Evolutionary conservation across 257 asterid genomes (phyloP), one percentile per base, ranked within the genome.

Genomic region (Solanum gandarillasii): DNA sequence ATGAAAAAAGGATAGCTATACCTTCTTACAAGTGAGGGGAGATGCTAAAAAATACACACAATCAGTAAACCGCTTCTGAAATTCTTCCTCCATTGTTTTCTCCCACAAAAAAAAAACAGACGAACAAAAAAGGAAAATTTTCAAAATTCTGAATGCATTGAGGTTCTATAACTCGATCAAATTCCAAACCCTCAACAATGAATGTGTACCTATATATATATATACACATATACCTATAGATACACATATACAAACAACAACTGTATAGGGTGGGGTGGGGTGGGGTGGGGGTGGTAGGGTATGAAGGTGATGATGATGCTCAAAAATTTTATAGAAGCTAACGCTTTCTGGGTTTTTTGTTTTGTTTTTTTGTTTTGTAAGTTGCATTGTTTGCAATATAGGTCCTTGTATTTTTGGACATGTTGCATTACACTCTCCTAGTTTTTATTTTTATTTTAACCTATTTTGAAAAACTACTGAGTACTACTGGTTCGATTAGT

Each of bases 11-110:
- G 23, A 5, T 14, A 46, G 16, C n/a, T 21, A 35, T 7, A 95
- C 99, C 98, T 95, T 96, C 89, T 96, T 96, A 96, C 99, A 96
- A 87, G 99, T 96, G 89, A 96, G 93, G 86, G 99, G 99, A 20
- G 98, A 96, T 5, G 99, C 99, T 16, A 96, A 93, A 90, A 96
- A 96, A 94, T 96, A 96, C 60, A 96, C 98, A 89, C 99, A 95
- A 89, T 96, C 98, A 70, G 98, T 95, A 92, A 92, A 94, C 41
- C 96, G 90, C 91, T 93, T 96, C 60, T 89, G 92, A 83, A 92
- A 93, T 87, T 93, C 98, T 72, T 95, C 98, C 83, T 93, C 96
- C 91, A 88, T 89, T n/a, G 60, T 39, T 4, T 2, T 12, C 36
- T 25, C n/a, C 18, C 29, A 2, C 38, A 35, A 35, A 35, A 35